Percentiles rank a stretch among this genome's conserved stretches.
These are phyloP conservation scores for Saururus chinensis DNA, from an alignment of 164 flowering plant species.

Conservation along the genomic window DNA sequence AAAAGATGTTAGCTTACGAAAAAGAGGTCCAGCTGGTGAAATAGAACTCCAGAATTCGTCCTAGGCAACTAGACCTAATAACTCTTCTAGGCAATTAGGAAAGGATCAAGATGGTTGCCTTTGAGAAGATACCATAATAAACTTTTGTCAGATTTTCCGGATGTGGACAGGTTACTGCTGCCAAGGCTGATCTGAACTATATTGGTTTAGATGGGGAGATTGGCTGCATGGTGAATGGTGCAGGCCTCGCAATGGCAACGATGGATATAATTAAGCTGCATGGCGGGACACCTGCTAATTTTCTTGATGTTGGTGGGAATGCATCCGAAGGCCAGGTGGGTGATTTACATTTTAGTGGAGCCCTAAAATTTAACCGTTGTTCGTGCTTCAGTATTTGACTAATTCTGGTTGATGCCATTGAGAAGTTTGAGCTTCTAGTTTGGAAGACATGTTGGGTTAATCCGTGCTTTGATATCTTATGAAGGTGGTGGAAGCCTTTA, in stretches of 20 bases:
- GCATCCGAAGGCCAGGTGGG: conserved; percentile 93
- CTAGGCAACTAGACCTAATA: too few species aligned
- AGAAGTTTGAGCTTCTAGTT: not conserved
- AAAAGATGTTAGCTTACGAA: too few species aligned
- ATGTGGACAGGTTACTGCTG: conserved; percentile 73
- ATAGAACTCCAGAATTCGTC: too few species aligned
- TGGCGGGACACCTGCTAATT: conserved; percentile 99
- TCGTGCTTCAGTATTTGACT: not conserved
- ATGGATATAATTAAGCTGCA: conserved; percentile 98
- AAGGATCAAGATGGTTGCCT: not conserved
- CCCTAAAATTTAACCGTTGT: not conserved
- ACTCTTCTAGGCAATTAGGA: too few species aligned
- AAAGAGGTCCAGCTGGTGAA: too few species aligned
- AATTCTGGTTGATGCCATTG: not conserved
- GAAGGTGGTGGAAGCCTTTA: conserved; percentile 97
- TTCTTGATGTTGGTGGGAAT: conserved; percentile 96
- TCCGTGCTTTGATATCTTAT: not conserved
- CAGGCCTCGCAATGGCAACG: conserved; percentile 98
- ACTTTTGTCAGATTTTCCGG: conserved; percentile 1
- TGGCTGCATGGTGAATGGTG: conserved; percentile 99
- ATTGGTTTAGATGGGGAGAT: conserved; percentile 99
- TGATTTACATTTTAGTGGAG: not conserved
- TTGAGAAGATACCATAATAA: not conserved
- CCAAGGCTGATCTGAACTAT: conserved; percentile 92
- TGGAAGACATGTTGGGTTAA: not conserved